Conservation (phyloP, 2,329 filamentous ascomycete species). For the Pleomassaria siparia region DNA sequence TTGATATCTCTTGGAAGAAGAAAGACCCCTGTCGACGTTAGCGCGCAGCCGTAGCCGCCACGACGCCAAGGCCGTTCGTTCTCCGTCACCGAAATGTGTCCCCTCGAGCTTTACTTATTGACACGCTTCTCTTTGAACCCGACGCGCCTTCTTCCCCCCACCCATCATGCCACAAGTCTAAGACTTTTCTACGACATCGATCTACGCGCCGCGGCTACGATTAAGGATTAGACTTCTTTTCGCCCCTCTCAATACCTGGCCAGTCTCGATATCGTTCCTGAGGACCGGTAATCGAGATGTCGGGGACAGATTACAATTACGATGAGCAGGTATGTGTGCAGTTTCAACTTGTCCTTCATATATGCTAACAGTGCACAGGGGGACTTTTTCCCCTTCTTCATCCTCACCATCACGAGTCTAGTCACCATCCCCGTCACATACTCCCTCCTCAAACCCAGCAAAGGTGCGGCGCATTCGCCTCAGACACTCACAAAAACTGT, state of each 20-base stretch:
- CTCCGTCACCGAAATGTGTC: slow-evolving; percentile 25
- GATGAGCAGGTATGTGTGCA: slow-evolving; percentile 74
- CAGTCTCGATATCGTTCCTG: slow-evolving; percentile 1
- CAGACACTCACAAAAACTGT: slow-evolving; percentile 1
- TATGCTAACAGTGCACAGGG: slow-evolving; percentile 56
- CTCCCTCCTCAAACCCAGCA: slow-evolving; percentile 77
- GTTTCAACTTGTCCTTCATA: slow-evolving; percentile 2
- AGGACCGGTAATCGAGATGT: slow-evolving; percentile 34
- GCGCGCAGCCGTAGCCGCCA: slow-evolving; percentile 16
- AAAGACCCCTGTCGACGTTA: background rate
- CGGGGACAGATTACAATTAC: slow-evolving; percentile 86
- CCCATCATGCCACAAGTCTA: slow-evolving; percentile 23
- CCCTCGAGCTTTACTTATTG: slow-evolving; percentile 25
- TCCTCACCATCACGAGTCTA: slow-evolving; percentile 84
- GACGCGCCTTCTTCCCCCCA: slow-evolving; percentile 16
- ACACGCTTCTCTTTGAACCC: slow-evolving; percentile 32
- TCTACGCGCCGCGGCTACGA: slow-evolving; percentile 20
- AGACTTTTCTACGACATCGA: slow-evolving; percentile 13
- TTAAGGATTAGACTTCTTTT: slow-evolving; percentile 7
- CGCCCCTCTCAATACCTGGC: slow-evolving; percentile 19
- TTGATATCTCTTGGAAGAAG: no score
- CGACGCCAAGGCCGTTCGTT: slow-evolving; percentile 10
- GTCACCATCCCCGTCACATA: slow-evolving; percentile 91
- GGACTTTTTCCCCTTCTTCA: slow-evolving; percentile 99
- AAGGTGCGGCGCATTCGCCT: slow-evolving; percentile 49